A percentile compares a stretch with the other conserved stretches of the same genome.
Evolutionary conservation across 352 stramenopile species (phyloP).

Genomic region (Phytophthora tubulina): DNA sequence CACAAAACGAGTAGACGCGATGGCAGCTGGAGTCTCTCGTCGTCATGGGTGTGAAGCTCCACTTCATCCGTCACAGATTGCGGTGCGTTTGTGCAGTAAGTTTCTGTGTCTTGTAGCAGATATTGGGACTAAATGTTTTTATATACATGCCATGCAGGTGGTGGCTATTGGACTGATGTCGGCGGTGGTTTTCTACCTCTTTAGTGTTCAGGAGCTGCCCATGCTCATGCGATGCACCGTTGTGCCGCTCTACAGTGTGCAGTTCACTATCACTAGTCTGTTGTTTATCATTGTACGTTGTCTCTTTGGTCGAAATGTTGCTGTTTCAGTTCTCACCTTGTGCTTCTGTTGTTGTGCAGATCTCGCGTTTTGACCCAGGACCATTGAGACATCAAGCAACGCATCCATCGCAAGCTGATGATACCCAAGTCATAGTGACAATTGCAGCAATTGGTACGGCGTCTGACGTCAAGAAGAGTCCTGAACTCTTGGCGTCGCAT

Average conservation of each 20-base stretch:
- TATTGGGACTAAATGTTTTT: neutral
- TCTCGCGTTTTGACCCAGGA: conserved; percentile 59
- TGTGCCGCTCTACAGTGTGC: conserved; percentile 52
- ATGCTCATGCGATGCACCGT: conserved; percentile 45
- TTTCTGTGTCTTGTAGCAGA: neutral
- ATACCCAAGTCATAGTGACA: conserved; percentile 9
- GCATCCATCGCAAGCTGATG: neutral
- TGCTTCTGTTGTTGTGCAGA: conserved; percentile 39
- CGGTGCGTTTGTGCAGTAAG: conserved; percentile 28
- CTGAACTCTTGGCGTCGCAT: conserved; percentile 21
- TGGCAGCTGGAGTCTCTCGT: conserved; percentile 28
- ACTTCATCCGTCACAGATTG: conserved; percentile 50
- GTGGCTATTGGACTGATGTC: conserved; percentile 48
- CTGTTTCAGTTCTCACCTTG: neutral
- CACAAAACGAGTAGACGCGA: neutral
- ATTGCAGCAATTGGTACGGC: neutral
- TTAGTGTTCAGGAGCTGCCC: conserved; percentile 59
- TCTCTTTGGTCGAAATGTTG: too few relatives aligned
- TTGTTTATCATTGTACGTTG: conserved; percentile 46
- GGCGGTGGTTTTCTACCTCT: conserved; percentile 52
- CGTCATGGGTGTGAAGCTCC: conserved; percentile 61
- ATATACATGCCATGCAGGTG: conserved; percentile 37
- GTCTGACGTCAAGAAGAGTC: neutral
- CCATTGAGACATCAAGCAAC: conserved; percentile 20
- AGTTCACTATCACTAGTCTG: conserved; percentile 48